Evolutionary conservation across 2,329 filamentous ascomycete genomes (phyloP), one percentile per base, ranked within the genome.

Genomic region (Exophiala sp.): DNA sequence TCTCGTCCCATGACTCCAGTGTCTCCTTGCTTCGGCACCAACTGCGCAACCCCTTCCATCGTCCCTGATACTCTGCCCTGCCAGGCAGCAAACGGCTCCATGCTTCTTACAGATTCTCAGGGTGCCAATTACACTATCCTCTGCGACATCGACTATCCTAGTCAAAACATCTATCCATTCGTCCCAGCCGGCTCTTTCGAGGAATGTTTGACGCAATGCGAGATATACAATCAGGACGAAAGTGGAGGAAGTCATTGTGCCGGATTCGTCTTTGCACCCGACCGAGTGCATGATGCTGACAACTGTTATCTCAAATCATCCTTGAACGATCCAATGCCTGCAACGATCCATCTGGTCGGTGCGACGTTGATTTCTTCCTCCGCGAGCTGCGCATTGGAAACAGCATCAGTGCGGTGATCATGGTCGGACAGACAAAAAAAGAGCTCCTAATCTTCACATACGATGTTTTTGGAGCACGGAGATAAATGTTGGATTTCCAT

Each of bases 261-360:
- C 2, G 60, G 61, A 7, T 60, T 61, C 44, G 48, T 64, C 10
- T 65, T 60, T 49, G 56, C 60, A 7, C 60, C 60, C 5, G 59
- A 57, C 19, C 58, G 59, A 14, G 22, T 54, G 19, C 47, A 52
- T 27, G 49, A 55, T 41, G 50, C 57, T 13, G 58, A 63, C 29
- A 54, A 65, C 53, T 65, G 63, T 55, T 64, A 64, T 43, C 57
- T 64, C 21, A 64, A 65, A 34, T 64, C 53, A 8, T 57, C 53
- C 2, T 41, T 64, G 41, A 50, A 55, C 13, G 32, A 59, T 42
- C 57, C 62, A 2, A 32, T 45, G 40, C 42, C 57, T 2, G 55
- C 60, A 10, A 56, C 48, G 6, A 43, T 62, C 16, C 49, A 49
- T 30, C 50, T 65, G 2, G 44, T 63, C n/a, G 63, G 58, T 37